phyloP scores from a whole-genome alignment of 192 early-diverging fungal species.

The Dissophora ornata region DNA sequence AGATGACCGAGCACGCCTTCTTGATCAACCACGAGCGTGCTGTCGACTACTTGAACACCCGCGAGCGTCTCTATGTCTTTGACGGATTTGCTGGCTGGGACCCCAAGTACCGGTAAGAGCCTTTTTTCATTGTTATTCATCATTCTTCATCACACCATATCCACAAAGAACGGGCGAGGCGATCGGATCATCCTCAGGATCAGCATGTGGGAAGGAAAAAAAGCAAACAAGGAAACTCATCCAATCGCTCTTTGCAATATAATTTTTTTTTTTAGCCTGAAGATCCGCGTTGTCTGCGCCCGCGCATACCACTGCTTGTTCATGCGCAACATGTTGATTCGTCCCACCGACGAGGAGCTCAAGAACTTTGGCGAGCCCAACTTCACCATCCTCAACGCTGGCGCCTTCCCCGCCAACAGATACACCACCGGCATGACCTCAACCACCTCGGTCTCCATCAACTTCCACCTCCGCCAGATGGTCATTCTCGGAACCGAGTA shows the following conservation, averaged over 20 bases:
- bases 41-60: constrained; percentile 96
- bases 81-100: constrained; percentile 99
- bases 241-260: background rate
- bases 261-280: constrained; percentile 67
- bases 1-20: constrained; percentile 84
- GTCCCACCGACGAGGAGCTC: constrained; percentile 91
- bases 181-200: background rate
- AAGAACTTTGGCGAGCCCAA: constrained; percentile 94
- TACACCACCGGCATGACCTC: constrained; percentile 97
- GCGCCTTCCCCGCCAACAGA: constrained; percentile 92
- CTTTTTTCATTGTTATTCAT: background rate
- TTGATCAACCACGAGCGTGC: constrained; percentile 96
- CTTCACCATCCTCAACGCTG: constrained; percentile 98
- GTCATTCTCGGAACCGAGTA: constrained; percentile 98
- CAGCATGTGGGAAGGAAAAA: background rate
- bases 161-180: too few relatives aligned
- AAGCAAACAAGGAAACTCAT: background rate
- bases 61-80: constrained; percentile 92
- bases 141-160: too few relatives aligned
- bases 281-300: constrained; percentile 94
- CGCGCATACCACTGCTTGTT: constrained; percentile 97
- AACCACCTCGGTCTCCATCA: constrained; percentile 89
- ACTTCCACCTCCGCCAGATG: constrained; percentile 96
- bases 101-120: constrained; percentile 83
- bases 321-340: constrained; percentile 99